A percentile compares a stretch with the other conserved stretches of the same genome.
Evolutionary conservation across 345 rosid species (phyloP).

Genomic region (Cardamine occulta): DNA sequence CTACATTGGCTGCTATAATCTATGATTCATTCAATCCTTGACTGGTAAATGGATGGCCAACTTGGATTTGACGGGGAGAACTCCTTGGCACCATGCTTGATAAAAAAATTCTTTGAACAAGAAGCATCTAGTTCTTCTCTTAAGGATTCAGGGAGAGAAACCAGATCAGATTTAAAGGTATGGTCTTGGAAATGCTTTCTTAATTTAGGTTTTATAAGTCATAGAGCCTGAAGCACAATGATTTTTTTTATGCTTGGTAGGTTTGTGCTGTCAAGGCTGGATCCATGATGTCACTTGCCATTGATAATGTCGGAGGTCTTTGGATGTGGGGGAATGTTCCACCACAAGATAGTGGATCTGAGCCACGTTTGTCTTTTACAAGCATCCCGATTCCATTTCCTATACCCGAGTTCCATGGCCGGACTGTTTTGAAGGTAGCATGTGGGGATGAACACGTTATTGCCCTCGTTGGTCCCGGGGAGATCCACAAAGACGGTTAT

Average conservation of each 20-base stretch:
- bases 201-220: constrained; percentile 2
- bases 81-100: constrained; percentile 54
- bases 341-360: constrained; percentile 44
- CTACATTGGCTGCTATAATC: constrained; percentile 18
- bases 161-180: constrained; percentile 58
- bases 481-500: constrained; percentile 45
- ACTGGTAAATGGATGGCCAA: constrained; percentile 81
- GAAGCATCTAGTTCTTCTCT: constrained; percentile 43
- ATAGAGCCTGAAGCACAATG: constrained; percentile 2
- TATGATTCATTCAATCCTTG: constrained; percentile 51
- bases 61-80: constrained; percentile 72
- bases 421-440: constrained; percentile 82
- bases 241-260: constrained; percentile 39
- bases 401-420: constrained; percentile 65
- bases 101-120: constrained; percentile 50
- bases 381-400: constrained; percentile 64
- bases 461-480: constrained; percentile 67
- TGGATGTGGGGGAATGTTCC: constrained; percentile 98
- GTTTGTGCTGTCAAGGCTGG: constrained; percentile 76
- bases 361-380: constrained; percentile 50
- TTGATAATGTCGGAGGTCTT: constrained; percentile 69
- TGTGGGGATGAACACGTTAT: constrained; percentile 89
- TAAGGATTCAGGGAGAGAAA: constrained; percentile 43
- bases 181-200: constrained; percentile 16
- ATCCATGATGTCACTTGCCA: constrained; percentile 88